Base-by-base conservation (phyloP, 1,284 basidiomycete genomes). In the Ganoderma lingzhi region DNA sequence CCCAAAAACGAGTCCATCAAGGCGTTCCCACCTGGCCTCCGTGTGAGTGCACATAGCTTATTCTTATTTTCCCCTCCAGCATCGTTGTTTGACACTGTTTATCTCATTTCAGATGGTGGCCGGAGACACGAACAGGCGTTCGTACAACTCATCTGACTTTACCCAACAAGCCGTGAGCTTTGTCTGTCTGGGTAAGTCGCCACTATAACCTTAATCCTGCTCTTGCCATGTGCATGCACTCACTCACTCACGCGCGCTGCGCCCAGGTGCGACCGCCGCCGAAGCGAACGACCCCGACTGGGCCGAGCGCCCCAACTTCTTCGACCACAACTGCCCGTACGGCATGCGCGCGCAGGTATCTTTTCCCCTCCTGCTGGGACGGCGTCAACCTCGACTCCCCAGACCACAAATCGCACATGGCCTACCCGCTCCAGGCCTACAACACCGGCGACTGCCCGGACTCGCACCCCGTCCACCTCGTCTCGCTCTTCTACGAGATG, bases 321-420 rank as follows among this genome's bases (percentile, higher is more conserved):
- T 71, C 56, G 74, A 78, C 35, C 76, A 77, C 41, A 75, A 74
- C 44, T 85, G 83, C 70, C 80, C 81, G 1, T 71, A 79, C 59
- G 83, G 82, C 45, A 78, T 84, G 63, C 81, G 84, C 39, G 78
- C 80, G 14, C 84, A 85, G 71, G 79, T n/a, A n/a, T 84, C 9
- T 83, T 82, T 84, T 84, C 76, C 82, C 81, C 6, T 76, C 76
- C 58, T 85, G 84, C 76, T 85, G 84, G 84, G 82, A 85, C 68
- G 80, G 80, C 37, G 64, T 69, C 76, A 84, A 86, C 76, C 70
- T 79, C 66, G 85, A 87, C 76, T 85, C 83, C 14, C 59, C 80
- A 2, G 83, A 87, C 75, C 86, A 88, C 80, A 85, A 85, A 78
- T 85, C 84, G 19, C 86, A 88, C 75, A 84, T 87, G 72, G 80